These are phyloP conservation scores for Dryas drummondii DNA, from an alignment of 306 rosid genomes.

Conservation along the genomic window DNA sequence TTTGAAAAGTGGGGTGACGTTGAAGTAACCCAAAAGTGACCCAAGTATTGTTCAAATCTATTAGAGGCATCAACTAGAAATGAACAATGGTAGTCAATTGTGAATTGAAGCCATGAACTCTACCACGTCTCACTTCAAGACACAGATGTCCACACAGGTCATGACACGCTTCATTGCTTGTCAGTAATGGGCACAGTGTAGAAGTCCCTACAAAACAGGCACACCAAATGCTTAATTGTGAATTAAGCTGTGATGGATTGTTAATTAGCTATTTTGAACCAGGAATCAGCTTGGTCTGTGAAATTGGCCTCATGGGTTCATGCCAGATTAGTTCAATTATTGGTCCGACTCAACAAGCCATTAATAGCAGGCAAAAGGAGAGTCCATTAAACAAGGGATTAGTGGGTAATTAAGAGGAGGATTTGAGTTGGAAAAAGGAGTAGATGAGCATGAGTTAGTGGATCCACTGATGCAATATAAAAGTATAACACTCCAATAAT, in stretches of 20 bases:
- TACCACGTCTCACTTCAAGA: not conserved
- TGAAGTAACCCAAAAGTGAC: too few species aligned
- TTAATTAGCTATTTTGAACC: not conserved
- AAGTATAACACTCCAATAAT: conserved; percentile 39
- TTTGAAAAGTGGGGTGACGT: too few species aligned
- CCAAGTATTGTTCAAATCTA: too few species aligned
- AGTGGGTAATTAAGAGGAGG: conserved; percentile 39
- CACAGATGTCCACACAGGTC: conserved; percentile 8
- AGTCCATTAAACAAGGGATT: conserved; percentile 33
- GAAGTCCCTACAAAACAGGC: conserved; percentile 21
- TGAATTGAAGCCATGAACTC: conserved; percentile 24
- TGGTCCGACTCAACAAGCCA: conserved; percentile 11
- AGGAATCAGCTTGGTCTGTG: not conserved
- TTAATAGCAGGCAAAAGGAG: conserved; percentile 20
- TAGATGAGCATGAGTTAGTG: conserved; percentile 47
- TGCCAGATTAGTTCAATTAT: not conserved
- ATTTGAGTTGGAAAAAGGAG: conserved; percentile 39
- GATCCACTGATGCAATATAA: conserved; percentile 43
- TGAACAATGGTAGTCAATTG: conserved; percentile 29
- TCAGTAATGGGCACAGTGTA: conserved; percentile 24
- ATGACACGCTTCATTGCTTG: conserved; percentile 25
- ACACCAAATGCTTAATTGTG: conserved; percentile 13
- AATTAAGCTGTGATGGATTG: conserved; percentile 13
- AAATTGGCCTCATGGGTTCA: not conserved
- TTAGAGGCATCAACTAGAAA: not conserved